Percentiles rank a stretch among this genome's conserved stretches.
These are phyloP conservation scores for Komagataella pseudopastoris DNA, from an alignment of 805 yeast genomes.

Conservation along the genomic window DNA sequence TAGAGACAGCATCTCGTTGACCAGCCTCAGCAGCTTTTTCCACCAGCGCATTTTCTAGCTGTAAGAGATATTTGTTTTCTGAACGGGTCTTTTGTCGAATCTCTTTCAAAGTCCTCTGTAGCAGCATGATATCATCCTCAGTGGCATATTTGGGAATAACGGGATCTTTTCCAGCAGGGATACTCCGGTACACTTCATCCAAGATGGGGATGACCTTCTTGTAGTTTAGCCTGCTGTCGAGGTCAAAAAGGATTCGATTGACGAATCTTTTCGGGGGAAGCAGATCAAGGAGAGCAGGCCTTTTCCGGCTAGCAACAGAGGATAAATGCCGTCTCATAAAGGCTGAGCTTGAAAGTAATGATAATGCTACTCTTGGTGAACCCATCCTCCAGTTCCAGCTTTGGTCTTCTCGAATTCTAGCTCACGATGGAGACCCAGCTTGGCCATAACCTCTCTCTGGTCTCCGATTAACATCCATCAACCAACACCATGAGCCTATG, in stretches of 20 bases:
- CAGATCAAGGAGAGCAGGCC: slow-evolving; percentile 26
- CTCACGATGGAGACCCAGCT: background rate
- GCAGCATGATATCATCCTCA: slow-evolving; percentile 49
- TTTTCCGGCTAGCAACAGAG: background rate
- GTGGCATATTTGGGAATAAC: slow-evolving; percentile 30
- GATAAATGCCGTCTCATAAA: background rate
- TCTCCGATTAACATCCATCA: background rate
- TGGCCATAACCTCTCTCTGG: background rate
- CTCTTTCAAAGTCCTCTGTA: slow-evolving; percentile 53
- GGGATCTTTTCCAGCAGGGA: slow-evolving; percentile 22
- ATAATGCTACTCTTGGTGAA: background rate
- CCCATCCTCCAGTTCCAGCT: background rate
- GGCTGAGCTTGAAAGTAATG: background rate
- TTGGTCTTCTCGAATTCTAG: background rate
- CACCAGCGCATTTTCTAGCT: slow-evolving; percentile 58
- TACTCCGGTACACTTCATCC: slow-evolving; percentile 31
- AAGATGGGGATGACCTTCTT: slow-evolving; percentile 40
- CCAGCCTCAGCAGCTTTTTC: slow-evolving; percentile 80
- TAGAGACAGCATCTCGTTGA: slow-evolving; percentile 64
- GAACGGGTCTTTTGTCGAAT: slow-evolving; percentile 49
- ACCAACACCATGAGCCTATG: background rate
- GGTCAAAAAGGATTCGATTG: slow-evolving; percentile 51
- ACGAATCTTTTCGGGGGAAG: slow-evolving; percentile 48
- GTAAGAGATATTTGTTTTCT: slow-evolving; percentile 39
- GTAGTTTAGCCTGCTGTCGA: slow-evolving; percentile 44